Percentiles rank a stretch among this genome's conserved stretches.
phyloP scores from a whole-genome alignment of 805 yeast genomes.

The Candida germanica region DNA sequence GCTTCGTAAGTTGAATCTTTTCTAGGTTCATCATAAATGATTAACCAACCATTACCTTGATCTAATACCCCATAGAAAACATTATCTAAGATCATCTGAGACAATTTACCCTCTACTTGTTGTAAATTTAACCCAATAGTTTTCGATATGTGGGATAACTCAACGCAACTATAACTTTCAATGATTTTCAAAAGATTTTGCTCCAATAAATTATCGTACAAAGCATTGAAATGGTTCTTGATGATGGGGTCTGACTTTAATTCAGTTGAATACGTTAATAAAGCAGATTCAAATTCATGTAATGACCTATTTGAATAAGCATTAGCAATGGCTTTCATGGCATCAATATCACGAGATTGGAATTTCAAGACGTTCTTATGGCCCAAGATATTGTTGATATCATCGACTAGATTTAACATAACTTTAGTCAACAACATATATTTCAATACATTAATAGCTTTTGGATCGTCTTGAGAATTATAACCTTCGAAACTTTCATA shows the following conservation, averaged over 20 bases:
- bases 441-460: constrained; percentile 74
- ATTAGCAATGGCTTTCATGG: constrained; percentile 88
- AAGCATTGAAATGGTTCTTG: constrained; percentile 85
- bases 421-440: constrained; percentile 91
- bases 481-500: constrained; percentile 93
- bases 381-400: constrained; percentile 71
- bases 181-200: constrained; percentile 91
- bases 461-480: constrained; percentile 58
- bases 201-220: constrained; percentile 89
- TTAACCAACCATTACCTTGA: constrained; percentile 97
- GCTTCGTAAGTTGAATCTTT: constrained; percentile 87
- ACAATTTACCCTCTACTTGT: constrained; percentile 89
- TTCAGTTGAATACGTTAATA: constrained; percentile 67
- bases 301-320: constrained; percentile 89
- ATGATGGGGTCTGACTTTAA: constrained; percentile 83
- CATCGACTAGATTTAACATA: constrained; percentile 85
- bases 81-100: constrained; percentile 95
- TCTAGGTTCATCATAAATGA: constrained; percentile 84
- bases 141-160: constrained; percentile 80
- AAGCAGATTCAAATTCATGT: constrained; percentile 84
- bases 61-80: constrained; percentile 95
- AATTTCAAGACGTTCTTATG: constrained; percentile 68
- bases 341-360: constrained; percentile 84
- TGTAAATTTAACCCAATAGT: constrained; percentile 82
- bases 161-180: constrained; percentile 96